Percentiles rank a stretch among this genome's conserved stretches.
These are phyloP conservation scores for Capsicum pubescens DNA, from an alignment of 257 asterid genomes.

Conservation along the genomic window DNA sequence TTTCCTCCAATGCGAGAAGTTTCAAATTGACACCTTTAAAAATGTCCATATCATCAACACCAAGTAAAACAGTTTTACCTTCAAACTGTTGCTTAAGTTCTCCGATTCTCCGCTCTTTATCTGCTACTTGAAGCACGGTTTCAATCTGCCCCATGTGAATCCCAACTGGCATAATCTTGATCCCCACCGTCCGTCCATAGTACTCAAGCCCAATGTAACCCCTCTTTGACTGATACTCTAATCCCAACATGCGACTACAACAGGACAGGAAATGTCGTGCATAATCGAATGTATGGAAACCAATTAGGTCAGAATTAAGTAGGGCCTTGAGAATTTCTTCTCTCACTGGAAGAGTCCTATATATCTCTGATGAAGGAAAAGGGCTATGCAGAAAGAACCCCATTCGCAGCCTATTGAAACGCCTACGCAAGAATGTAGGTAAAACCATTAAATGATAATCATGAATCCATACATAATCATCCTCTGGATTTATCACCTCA, in stretches of 20 bases:
- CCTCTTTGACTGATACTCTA: conserved; percentile 57
- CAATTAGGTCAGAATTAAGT: conserved; percentile 55
- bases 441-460: conserved; percentile 64
- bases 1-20: conserved; percentile 55
- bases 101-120: conserved; percentile 49
- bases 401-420: conserved; percentile 53
- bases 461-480: conserved; percentile 60
- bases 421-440: conserved; percentile 58
- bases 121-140: conserved; percentile 45
- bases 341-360: conserved; percentile 55
- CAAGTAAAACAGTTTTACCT: conserved; percentile 53
- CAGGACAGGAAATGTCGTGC: conserved; percentile 62
- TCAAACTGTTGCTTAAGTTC: conserved; percentile 53
- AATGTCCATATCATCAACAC: conserved; percentile 62
- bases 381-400: conserved; percentile 62
- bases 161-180: conserved; percentile 62
- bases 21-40: conserved; percentile 60
- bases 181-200: conserved; percentile 58
- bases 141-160: conserved; percentile 58
- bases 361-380: conserved; percentile 61
- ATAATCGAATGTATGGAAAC: conserved; percentile 59
- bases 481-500: conserved; percentile 65
- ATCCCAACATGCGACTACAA: conserved; percentile 58
- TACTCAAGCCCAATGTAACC: conserved; percentile 61
- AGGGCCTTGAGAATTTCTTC: conserved; percentile 57